These are phyloP conservation scores for Omphalotus olearius DNA, from an alignment of 1,284 basidiomycete genomes.

Conservation along the genomic window DNA sequence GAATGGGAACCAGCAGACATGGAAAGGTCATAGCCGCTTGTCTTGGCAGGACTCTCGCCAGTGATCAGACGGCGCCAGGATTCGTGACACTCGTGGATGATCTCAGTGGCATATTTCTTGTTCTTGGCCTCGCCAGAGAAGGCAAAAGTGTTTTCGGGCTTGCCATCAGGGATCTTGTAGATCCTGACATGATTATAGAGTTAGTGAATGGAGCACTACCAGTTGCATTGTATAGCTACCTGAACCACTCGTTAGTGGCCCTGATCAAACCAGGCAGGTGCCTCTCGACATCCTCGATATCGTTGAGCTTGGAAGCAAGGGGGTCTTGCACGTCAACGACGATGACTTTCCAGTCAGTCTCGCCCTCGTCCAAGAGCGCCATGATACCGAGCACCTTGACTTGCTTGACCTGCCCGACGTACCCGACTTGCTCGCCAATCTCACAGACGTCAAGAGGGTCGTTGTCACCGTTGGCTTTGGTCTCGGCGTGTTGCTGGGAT, in stretches of 20 bases:
- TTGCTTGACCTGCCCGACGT: slow-evolving; percentile 98
- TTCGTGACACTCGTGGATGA: slow-evolving; percentile 98
- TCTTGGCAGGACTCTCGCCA: slow-evolving; percentile 76
- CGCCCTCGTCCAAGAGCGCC: slow-evolving; percentile 97
- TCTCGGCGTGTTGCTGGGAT: slow-evolving; percentile 83
- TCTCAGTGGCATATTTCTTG: slow-evolving; percentile 98
- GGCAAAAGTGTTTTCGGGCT: slow-evolving; percentile 98
- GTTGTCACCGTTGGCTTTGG: slow-evolving; percentile 98
- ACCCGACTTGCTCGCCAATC: slow-evolving; percentile 98
- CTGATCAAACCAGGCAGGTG: slow-evolving; percentile 96
- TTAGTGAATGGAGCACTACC: slow-evolving; percentile 9
- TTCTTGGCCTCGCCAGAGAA: slow-evolving; percentile 99
- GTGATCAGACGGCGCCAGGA: slow-evolving; percentile 94
- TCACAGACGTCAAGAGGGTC: slow-evolving; percentile 99
- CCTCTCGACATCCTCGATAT: slow-evolving; percentile 98
- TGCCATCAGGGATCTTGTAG: slow-evolving; percentile 98
- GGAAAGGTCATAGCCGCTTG: slow-evolving; percentile 68
- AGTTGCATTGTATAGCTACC: slow-evolving; percentile 38
- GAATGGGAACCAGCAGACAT: slow-evolving; percentile 53
- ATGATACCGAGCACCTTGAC: slow-evolving; percentile 99
- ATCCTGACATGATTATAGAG: slow-evolving; percentile 49
- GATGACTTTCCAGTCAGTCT: slow-evolving; percentile 99
- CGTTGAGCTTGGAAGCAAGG: slow-evolving; percentile 94
- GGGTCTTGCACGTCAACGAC: slow-evolving; percentile 98
- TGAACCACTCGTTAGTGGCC: slow-evolving; percentile 97